Percentiles rank a stretch among this genome's conserved stretches.
Conservation (phyloP, 2,329 filamentous ascomycete species). For the Sclerotinia subarctica region DNA sequence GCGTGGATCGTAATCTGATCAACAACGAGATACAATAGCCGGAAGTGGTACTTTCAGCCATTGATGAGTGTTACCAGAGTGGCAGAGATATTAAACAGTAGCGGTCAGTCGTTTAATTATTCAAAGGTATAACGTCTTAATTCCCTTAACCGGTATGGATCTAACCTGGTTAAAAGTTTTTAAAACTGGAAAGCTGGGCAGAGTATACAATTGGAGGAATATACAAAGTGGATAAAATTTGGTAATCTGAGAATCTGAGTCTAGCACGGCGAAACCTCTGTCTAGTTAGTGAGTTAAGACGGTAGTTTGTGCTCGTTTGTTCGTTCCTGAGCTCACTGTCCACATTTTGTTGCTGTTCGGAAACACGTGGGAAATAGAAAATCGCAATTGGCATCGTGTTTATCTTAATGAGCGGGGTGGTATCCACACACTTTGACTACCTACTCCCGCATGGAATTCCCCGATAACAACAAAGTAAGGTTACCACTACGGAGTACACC, state of each 20-base stretch:
- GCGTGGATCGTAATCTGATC: neutral
- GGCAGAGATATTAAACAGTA: neutral
- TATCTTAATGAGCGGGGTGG: neutral
- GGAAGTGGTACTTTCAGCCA: neutral
- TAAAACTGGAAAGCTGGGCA: too few species aligned
- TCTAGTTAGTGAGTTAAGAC: too few species aligned
- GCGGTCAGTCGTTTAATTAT: neutral
- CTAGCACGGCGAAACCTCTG: too few species aligned
- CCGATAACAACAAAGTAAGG: neutral
- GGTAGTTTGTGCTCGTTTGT: too few species aligned
- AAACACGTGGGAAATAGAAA: constrained; percentile 29
- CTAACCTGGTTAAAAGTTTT: too few species aligned
- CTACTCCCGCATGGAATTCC: neutral
- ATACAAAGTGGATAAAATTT: too few species aligned
- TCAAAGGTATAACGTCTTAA: too few species aligned
- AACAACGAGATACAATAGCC: neutral
- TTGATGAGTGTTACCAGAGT: neutral
- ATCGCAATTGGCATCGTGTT: neutral
- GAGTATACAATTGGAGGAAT: too few species aligned
- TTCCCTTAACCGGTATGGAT: too few species aligned
- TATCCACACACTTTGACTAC: neutral
- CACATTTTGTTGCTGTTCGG: neutral
- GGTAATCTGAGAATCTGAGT: too few species aligned
- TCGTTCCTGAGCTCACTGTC: too few species aligned
- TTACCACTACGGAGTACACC: neutral